Base-by-base conservation (phyloP, 2,329 filamentous ascomycete genomes). In the Zasmidium citrigriseum region DNA sequence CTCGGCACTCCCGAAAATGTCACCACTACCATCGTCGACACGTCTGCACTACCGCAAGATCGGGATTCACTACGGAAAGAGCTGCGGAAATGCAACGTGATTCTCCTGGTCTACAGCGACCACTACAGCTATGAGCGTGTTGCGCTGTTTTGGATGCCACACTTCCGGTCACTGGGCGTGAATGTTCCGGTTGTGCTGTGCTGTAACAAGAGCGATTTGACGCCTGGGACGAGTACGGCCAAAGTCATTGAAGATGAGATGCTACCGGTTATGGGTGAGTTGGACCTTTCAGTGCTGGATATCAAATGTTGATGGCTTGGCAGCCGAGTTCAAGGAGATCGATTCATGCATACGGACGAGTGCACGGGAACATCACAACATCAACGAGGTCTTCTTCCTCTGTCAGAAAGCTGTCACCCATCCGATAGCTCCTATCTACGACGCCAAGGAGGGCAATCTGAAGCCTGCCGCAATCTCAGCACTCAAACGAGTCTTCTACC, bases 61-160 rank as follows among this genome's bases (percentile, higher is more conserved):
- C 88, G 95, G 66, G 90, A 89, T 59, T 93, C 88, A 18, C 82
- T 99, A 59, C 89, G 93, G 61, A 95, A 95, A 73, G 95, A 98
- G 78, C 93, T 99, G 62, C 88, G 95, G 64, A 97, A 97, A 75
- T 95, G 89, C 70, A 99, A 97, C 73, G 93, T 97, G 66, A 98
- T 99, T 64, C 83, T 98, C 18, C 86, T 99, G 46, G 93, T 99
- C 55, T 99, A 99, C 76, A 93, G 93, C 65, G 95, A 99, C 74
- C 93, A 98, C 77, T 99, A 99, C 80, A 98, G 93, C 82, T 99
- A 98, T 78, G 95, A 99, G 74, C 84, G 95, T 38, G 93, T 99
- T 2, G 95, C 93, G 2, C 82, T 99, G 47, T 99, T 98, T 76
- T 99, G 95, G 95, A 89, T 99, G 85, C 95, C 95, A 11, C 96